phyloP scores from a whole-genome alignment of 2,329 filamentous ascomycete genomes.

The Cercospora zeae-maydis region DNA sequence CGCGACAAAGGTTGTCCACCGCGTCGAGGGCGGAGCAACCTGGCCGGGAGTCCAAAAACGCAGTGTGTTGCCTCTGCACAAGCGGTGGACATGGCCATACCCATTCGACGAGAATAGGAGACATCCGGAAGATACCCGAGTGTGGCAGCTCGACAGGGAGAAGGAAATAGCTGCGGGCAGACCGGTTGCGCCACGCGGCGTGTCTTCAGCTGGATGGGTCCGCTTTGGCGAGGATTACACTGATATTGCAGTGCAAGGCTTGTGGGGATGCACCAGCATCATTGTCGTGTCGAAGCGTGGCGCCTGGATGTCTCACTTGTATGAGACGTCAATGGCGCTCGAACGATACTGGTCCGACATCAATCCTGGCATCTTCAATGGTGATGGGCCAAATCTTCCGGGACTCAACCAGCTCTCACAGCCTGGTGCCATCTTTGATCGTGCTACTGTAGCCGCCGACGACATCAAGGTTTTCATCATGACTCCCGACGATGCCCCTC shows the following conservation, averaged over 20 bases:
- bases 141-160: too few species aligned
- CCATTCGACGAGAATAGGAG: too few species aligned
- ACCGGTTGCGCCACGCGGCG: background rate
- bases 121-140: too few species aligned
- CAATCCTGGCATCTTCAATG: background rate
- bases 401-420: background rate
- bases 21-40: too few species aligned
- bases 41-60: too few species aligned
- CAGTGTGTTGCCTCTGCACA: too few species aligned
- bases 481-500: background rate
- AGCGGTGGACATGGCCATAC: too few species aligned
- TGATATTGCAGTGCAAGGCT: background rate
- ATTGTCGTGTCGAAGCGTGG: background rate
- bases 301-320: background rate
- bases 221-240: background rate
- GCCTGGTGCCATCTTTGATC: background rate
- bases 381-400: background rate
- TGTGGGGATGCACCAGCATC: background rate
- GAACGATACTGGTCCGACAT: background rate
- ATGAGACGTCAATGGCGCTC: background rate
- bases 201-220: background rate
- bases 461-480: background rate
- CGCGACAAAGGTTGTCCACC: too few species aligned
- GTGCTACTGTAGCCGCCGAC: background rate
- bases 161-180: background rate